These are phyloP conservation scores for Colletotrichum destructivum DNA, from an alignment of 2,329 filamentous ascomycete genomes.

Conservation along the genomic window DNA sequence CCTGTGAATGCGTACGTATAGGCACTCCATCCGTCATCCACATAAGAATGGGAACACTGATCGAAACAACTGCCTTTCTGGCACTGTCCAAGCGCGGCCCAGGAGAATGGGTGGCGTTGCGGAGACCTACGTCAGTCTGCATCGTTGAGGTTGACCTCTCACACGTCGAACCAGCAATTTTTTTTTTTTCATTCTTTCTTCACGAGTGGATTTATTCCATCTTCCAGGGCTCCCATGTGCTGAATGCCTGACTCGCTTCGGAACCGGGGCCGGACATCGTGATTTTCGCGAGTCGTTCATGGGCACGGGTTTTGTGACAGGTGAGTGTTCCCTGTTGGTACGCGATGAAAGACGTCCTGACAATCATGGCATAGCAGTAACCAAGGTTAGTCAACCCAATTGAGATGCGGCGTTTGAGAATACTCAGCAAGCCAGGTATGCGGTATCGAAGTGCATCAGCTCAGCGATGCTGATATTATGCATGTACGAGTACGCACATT, in stretches of 20 bases:
- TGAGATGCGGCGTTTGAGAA: background rate
- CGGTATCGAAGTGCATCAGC: background rate
- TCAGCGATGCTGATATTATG: background rate
- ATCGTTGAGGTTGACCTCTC: slow-evolving; percentile 15
- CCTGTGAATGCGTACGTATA: too few relatives aligned
- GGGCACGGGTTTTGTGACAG: slow-evolving; percentile 20
- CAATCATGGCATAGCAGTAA: background rate
- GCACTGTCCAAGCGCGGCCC: slow-evolving; percentile 33
- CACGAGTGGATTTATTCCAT: background rate
- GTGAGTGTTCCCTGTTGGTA: slow-evolving; percentile 11
- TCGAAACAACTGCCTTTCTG: slow-evolving; percentile 12
- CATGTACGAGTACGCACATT: background rate
- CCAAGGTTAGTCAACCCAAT: background rate
- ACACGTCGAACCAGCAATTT: slow-evolving; percentile 11
- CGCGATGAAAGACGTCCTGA: background rate
- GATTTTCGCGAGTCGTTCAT: slow-evolving; percentile 4
- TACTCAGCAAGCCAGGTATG: background rate
- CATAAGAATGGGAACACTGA: slow-evolving; percentile 4
- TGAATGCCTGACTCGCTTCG: slow-evolving; percentile 10
- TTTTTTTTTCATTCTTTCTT: background rate
- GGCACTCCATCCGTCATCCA: background rate
- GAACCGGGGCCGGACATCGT: slow-evolving; percentile 24
- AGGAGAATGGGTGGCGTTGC: slow-evolving; percentile 26
- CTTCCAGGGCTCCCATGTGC: slow-evolving; percentile 12
- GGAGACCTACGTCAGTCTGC: slow-evolving; percentile 38